phyloP scores from a whole-genome alignment of 805 yeast genomes.

The Wickerhamiella brachini region DNA sequence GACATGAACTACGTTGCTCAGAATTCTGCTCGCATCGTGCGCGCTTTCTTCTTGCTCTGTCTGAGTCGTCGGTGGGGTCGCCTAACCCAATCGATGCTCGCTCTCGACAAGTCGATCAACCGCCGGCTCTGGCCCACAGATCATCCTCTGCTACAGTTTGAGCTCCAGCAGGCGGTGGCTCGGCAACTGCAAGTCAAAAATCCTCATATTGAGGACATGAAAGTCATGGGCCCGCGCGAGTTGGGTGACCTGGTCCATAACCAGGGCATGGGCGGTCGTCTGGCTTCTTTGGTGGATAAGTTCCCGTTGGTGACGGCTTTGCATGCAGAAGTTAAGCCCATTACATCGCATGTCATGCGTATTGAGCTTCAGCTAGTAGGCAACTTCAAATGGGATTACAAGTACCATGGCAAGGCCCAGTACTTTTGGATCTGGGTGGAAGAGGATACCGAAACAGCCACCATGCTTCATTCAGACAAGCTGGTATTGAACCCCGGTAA shows the following conservation, averaged over 20 bases:
- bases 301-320: conserved; percentile 60
- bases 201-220: conserved; percentile 43
- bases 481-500: conserved; percentile 52
- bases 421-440: conserved; percentile 78
- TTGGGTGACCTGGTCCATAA: conserved; percentile 87
- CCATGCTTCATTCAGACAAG: conserved; percentile 70
- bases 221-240: conserved; percentile 62
- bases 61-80: conserved; percentile 85
- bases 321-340: conserved; percentile 75
- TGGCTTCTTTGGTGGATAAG: conserved; percentile 46
- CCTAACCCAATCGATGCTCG: conserved; percentile 57
- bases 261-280: conserved; percentile 48
- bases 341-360: conserved; percentile 74
- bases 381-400: conserved; percentile 76
- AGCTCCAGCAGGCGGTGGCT: conserved; percentile 34
- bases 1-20: conserved; percentile 93
- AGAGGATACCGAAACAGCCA: conserved; percentile 66
- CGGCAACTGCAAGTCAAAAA: conserved; percentile 44
- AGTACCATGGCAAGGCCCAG: conserved; percentile 69
- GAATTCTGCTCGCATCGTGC: conserved; percentile 81
- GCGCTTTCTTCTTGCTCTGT: conserved; percentile 81
- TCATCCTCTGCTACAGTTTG: conserved; percentile 84
- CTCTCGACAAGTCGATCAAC: conserved; percentile 78
- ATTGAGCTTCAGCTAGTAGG: conserved; percentile 58
- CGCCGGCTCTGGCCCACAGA: conserved; percentile 76